Evolutionary conservation across 805 yeast species (phyloP).

Genomic region (Teunomyces gatunensis): DNA sequence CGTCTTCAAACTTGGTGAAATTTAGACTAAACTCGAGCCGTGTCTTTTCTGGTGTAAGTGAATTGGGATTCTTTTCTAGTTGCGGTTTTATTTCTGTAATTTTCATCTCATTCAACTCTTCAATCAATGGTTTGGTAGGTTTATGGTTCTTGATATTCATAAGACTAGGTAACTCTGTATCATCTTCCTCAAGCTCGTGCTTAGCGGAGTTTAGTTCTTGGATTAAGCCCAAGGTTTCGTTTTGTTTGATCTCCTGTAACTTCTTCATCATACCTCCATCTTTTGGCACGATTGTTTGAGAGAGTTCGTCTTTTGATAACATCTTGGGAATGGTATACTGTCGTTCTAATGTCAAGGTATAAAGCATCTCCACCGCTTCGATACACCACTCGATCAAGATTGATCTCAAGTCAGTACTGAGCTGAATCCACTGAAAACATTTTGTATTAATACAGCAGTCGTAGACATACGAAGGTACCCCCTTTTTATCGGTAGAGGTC

Average conservation of each 20-base stretch:
- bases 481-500: slow-evolving; percentile 67
- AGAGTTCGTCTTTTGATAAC: slow-evolving; percentile 62
- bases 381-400: slow-evolving; percentile 81
- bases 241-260: slow-evolving; percentile 32
- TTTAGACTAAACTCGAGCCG: slow-evolving; percentile 1
- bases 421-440: slow-evolving; percentile 60
- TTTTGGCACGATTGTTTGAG: slow-evolving; percentile 42
- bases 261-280: slow-evolving; percentile 43
- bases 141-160: slow-evolving; percentile 22
- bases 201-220: slow-evolving; percentile 32
- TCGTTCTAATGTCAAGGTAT: slow-evolving; percentile 52
- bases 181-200: slow-evolving; percentile 10
- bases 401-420: slow-evolving; percentile 56
- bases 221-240: slow-evolving; percentile 43
- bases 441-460: slow-evolving; percentile 76
- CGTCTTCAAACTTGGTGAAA: slow-evolving; percentile 1
- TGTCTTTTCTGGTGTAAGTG: neutral
- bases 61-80: neutral
- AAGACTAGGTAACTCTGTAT: slow-evolving; percentile 25
- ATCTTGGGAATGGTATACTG: slow-evolving; percentile 70
- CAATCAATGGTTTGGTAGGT: slow-evolving; percentile 45
- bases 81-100: slow-evolving; percentile 1
- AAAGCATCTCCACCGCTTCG: slow-evolving; percentile 67
- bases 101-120: slow-evolving; percentile 44
- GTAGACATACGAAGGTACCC: slow-evolving; percentile 58